phyloP scores from a whole-genome alignment of 163 green algal species.

The Coccomyxa subellipsoidea region DNA sequence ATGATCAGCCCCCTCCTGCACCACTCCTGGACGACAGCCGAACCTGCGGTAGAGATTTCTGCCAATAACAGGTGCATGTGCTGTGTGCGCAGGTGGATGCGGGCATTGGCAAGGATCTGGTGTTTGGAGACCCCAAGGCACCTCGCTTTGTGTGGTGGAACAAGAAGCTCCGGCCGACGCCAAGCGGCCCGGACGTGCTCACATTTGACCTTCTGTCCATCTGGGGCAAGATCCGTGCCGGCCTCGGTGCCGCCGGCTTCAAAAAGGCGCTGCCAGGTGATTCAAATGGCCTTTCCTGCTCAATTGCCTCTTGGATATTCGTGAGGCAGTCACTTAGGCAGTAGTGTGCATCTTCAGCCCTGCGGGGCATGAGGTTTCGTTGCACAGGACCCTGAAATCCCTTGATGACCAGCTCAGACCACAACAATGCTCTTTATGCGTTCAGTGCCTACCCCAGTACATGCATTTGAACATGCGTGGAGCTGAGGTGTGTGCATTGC shows the following conservation, averaged over 20 bases:
- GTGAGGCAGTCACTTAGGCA: too few species aligned
- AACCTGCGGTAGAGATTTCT: background rate
- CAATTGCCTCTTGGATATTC: background rate
- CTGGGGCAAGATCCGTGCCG: conserved; percentile 90
- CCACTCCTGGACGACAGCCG: background rate
- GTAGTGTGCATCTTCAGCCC: background rate
- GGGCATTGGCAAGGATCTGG: conserved; percentile 77
- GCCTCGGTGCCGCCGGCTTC: conserved; percentile 84
- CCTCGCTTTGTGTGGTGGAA: conserved; percentile 96
- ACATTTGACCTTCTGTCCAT: conserved; percentile 92
- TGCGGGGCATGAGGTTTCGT: too few species aligned
- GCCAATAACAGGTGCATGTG: background rate
- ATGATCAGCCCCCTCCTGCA: background rate
- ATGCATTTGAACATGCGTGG: too few species aligned
- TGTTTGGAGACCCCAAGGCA: conserved; percentile 88
- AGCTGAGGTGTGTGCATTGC: too few species aligned
- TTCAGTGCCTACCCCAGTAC: too few species aligned
- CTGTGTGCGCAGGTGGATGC: conserved; percentile 66
- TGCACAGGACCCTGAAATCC: too few species aligned
- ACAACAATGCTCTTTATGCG: too few species aligned
- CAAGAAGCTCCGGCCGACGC: conserved; percentile 79
- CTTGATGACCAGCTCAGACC: background rate
- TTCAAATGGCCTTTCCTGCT: background rate
- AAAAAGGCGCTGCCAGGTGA: conserved; percentile 68
- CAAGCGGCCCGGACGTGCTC: conserved; percentile 78